Base-by-base conservation (phyloP, 148 eudicot species). In the Persicaria tinctoria region DNA sequence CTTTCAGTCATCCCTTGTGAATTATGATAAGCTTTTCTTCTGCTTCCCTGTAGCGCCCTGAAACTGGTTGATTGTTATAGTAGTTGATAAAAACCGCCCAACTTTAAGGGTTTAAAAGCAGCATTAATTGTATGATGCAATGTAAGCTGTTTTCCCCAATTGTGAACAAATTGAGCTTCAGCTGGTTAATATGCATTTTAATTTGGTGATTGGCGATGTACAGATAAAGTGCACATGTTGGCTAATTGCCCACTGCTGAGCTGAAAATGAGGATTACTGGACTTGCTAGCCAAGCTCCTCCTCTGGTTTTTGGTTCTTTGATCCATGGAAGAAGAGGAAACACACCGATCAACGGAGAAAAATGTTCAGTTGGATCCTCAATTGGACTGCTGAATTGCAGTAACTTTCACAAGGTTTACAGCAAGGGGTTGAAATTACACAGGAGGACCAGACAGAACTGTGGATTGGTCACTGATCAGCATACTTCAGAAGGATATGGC, bases 321-420 rank as follows among this genome's bases (percentile, higher is more conserved):
- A 63, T 44, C 11, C 68, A 63, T 63, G 68, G 64, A 59, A 59
- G 38, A 59, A 18, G 18, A 59, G 11, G 38, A 54, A 54, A 10
- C 18, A 18, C 63, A 63, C 4, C 45, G 12, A 32, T 11, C 46
- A 66, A 47, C 18, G 38, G 41, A 44, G 48, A 1, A 13, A 9
- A 66, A 38, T 12, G 8, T 66, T 38, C 47, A 66, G 17, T 44
- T 12, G 47, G 48, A 14, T 44, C 48, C 38, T 66, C 70, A 66
- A 66, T 66, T 66, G 47, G 46, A 66, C 18, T 66, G 17, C 70
- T 66, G 48, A 66, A n/a, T 13, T 41, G 48, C 70, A 66, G 48
- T 13, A 66, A 41, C 46, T 66, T 44, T 14, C 47, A 17, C 47
- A 66, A 66, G 46, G n/a, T 38, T 11, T 64, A 27, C 38, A 38